phyloP scores from a whole-genome alignment of 768 basidiomycete genomes.

The Tulasnella sp. region DNA sequence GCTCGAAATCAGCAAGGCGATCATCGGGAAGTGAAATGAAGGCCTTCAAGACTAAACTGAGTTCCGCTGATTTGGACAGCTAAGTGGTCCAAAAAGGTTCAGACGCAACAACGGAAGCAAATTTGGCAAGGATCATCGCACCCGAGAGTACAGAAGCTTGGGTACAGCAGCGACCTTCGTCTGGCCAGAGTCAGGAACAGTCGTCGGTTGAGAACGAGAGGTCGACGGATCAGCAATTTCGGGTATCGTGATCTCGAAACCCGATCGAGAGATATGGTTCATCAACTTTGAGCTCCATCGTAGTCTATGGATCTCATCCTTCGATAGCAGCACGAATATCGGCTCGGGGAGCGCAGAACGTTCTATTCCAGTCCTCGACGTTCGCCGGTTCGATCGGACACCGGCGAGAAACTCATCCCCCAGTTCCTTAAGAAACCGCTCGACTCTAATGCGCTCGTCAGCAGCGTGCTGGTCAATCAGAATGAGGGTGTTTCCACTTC shows the following conservation, averaged over 20 bases:
- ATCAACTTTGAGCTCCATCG: not conserved
- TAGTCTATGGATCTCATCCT: not conserved
- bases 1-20: constrained; percentile 24
- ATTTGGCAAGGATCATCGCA: constrained; percentile 25
- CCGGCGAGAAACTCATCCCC: not conserved
- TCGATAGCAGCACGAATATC: not conserved
- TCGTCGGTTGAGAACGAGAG: not conserved
- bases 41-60: constrained; percentile 63
- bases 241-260: constrained; percentile 12
- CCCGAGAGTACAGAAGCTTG: not conserved
- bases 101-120: constrained; percentile 29
- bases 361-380: not conserved
- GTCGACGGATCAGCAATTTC: not conserved
- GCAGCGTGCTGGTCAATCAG: constrained; percentile 97
- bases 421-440: constrained; percentile 53
- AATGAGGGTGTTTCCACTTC: constrained; percentile 35
- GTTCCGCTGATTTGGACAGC: constrained; percentile 44
- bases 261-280: not conserved
- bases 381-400: not conserved
- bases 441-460: constrained; percentile 91
- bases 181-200: constrained; percentile 13
- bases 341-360: not conserved
- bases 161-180: not conserved
- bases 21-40: constrained; percentile 52
- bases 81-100: constrained; percentile 1